Evolutionary conservation across 2,329 filamentous ascomycete genomes (phyloP), one percentile per base, ranked within the genome.

Genomic region (Ophiostoma pallidulum): DNA sequence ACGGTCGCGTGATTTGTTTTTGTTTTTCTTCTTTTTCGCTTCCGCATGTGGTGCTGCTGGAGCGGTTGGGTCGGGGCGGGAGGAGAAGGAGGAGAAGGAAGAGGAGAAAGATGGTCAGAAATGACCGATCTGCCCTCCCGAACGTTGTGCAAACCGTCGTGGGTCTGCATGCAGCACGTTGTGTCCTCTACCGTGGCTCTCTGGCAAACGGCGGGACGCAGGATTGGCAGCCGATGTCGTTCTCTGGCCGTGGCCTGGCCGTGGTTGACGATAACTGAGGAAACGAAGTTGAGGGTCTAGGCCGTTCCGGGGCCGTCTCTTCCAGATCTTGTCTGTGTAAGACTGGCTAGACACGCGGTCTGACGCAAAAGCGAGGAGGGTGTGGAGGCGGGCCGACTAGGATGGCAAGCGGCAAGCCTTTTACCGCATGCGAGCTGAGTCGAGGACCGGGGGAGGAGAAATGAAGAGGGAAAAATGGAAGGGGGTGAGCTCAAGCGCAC

Each of bases 81-180:
- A 41, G 41, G 38, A 12, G 24, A 18, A 48, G 19, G 29, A n/a
- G 18, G 29, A 29, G n/a, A 29, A 37, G 19, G 13, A 38, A 31
- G 33, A 20, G 37, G 22, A 31, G 22, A 13, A 36, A 33, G 45
- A 52, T 50, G 29, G 39, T 50, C 49, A 49, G 42, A 45, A 41
- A 41, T 45, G 47, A 49, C 42, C 47, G 42, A 49, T 49, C 47
- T 45, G n/a, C 28, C 26, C 14, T 41, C 29, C 45, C 37, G 45
- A 43, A 47, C 12, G 37, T 20, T 13, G 45, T 41, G 45, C 35
- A 47, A 36, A 14, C 20, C 8, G 37, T 41, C 37, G 24, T 24
- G 29, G 19, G 31, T n/a, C n/a, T 33, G 36, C 36, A 40, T 47
- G 29, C 45, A 36, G 31, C 32, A 29, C 16, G 14, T 5, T 22